These are phyloP conservation scores for Triangularia verruculosa DNA, from an alignment of 2,329 filamentous ascomycete species.

Conservation along the genomic window DNA sequence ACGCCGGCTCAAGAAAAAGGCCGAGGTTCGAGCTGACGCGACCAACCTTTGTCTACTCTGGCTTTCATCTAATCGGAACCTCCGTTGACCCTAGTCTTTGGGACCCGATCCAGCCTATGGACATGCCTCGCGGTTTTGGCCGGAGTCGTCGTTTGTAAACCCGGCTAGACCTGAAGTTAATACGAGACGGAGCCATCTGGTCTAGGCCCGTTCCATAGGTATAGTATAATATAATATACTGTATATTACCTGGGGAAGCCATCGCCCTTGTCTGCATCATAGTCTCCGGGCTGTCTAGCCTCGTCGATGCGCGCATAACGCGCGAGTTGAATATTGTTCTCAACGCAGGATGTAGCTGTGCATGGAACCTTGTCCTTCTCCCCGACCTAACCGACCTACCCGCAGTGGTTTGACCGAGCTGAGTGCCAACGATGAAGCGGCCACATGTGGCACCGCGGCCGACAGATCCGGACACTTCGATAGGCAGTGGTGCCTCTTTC, in stretches of 20 bases:
- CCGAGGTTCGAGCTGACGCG: no score
- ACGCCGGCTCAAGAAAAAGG: no score
- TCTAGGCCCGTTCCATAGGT: neutral
- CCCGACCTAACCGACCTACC: neutral
- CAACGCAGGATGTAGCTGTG: neutral
- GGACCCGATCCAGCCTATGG: no score
- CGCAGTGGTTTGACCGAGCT: no score
- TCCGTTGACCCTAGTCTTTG: no score
- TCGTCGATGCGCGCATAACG: neutral
- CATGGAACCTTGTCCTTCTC: neutral
- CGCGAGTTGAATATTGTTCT: neutral
- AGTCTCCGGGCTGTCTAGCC: neutral
- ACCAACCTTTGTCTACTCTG: no score
- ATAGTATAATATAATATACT: neutral
- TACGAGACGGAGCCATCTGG: neutral
- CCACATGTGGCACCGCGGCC: neutral
- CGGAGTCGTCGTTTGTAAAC: no score
- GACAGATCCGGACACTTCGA: neutral
- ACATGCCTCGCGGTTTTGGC: no score
- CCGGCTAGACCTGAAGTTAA: neutral
- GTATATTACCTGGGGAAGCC: no score
- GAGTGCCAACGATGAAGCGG: neutral
- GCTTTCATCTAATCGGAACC: no score
- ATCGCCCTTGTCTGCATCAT: neutral
- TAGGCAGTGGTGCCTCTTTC: neutral